Evolutionary conservation across 2,329 filamentous ascomycete species (phyloP), one percentile per base, ranked within the genome.

Genomic region (Exophiala dermatitidis): DNA sequence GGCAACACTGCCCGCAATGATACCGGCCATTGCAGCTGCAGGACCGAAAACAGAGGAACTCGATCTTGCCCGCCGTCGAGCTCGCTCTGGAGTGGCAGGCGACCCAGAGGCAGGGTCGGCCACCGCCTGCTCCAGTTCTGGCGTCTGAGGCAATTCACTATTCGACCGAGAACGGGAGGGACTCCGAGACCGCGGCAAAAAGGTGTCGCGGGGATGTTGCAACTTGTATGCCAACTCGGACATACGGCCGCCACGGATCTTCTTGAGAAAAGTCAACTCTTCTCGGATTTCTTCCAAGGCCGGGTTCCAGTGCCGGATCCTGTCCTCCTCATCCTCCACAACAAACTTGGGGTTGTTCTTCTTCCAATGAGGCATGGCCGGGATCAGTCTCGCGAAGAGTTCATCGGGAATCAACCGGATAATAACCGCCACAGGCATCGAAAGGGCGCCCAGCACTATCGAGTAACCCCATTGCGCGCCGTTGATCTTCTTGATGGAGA

Each of bases 1-100:
- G 40, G 76, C 80, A 59, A 85, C 77, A 64, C 79, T 82, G 49
- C 82, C 81, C n/a, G 81, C 82, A 36, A 84, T 75, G 45, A 84
- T 75, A 60, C 82, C 82, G 28, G 81, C 81, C 80, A 84, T 83
- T 36, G 81, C 82, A 43, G 79, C 75, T 9, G 80, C 81, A 5
- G 81, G 77, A 3, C 78, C 80, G 59, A 84, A 77, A 1, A 72
- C 67, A 1, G 74, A 77, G 65, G 80, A 83, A 31, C 80, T 74
- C 33, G 80, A 82, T 52, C 81, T 75, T 1, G 72, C 74, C 46
- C 77, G 68, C 47, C 63, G 67, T 52, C 73, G 71, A 6, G 73
- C 70, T 9, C 74, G 78, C 42, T 80, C 78, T 1, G 81, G 79
- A 0, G 77, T 80, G 2, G 77, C 72, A 1, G 79, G 75, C 49